Conservation (phyloP, 2,329 filamentous ascomycete genomes). For the Cercospora citrullina region DNA sequence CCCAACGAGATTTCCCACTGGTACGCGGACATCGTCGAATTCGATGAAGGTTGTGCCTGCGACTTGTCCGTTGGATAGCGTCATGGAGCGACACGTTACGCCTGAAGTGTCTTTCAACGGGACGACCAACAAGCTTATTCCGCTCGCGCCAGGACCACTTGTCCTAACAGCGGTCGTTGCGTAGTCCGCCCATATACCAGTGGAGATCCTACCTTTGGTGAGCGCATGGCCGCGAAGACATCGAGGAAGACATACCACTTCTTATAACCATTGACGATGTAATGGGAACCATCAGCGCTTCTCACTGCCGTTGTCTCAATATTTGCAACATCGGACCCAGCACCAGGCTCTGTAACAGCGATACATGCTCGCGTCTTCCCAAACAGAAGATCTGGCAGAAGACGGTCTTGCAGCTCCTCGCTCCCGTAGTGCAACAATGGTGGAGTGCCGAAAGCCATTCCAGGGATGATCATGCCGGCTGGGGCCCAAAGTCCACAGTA, state of each 20-base stretch:
- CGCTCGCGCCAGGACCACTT: neutral
- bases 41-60: neutral
- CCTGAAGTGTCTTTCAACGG: neutral
- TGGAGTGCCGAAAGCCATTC: neutral
- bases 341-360: neutral
- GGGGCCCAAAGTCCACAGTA: neutral
- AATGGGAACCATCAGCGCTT: neutral
- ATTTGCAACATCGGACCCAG: neutral
- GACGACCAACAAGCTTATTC: neutral
- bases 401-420: neutral
- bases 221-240: neutral
- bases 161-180: neutral
- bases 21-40: neutral
- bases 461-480: neutral
- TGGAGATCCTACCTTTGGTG: neutral
- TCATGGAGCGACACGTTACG: neutral
- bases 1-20: neutral
- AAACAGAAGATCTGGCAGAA: neutral
- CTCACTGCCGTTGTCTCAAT: neutral
- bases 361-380: neutral
- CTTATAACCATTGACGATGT: neutral
- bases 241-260: neutral
- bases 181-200: neutral
- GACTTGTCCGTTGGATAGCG: neutral
- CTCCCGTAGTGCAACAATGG: neutral